Percentiles rank a stretch among this genome's conserved stretches.
Conservation (phyloP, 345 rosid genomes). For the Eucalyptus sideroxylon region DNA sequence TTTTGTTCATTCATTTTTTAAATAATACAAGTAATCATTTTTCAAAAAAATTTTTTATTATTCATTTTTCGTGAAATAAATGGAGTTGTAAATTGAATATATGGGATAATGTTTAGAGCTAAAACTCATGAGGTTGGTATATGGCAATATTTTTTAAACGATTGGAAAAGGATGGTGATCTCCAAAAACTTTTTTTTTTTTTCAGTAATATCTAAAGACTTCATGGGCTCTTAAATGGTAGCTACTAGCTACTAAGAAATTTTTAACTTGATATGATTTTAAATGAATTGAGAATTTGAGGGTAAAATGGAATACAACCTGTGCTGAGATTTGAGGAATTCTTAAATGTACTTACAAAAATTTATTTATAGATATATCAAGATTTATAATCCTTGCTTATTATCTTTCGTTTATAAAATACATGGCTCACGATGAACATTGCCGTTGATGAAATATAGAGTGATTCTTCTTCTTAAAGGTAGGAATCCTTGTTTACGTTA, state of each 20-base stretch:
- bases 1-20: not conserved
- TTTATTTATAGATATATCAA: not conserved
- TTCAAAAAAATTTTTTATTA: not conserved
- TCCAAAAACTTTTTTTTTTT: not conserved
- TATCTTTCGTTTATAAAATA: not conserved
- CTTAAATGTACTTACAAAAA: not conserved
- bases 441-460: not conserved
- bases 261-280: not conserved
- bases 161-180: not conserved
- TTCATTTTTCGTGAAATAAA: fast-evolving
- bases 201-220: not conserved
- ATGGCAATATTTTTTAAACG: not conserved
- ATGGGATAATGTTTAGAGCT: not conserved
- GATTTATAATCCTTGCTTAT: not conserved
- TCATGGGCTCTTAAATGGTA: not conserved
- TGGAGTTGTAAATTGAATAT: not conserved
- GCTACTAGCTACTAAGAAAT: not conserved
- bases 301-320: not conserved
- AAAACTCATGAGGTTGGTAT: not conserved
- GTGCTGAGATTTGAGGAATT: not conserved
- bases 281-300: not conserved
- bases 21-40: not conserved
- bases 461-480: not conserved
- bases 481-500: not conserved
- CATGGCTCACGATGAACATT: not conserved